phyloP scores from a whole-genome alignment of 257 asterid genomes.

The Nicotiana obtusifolia region DNA sequence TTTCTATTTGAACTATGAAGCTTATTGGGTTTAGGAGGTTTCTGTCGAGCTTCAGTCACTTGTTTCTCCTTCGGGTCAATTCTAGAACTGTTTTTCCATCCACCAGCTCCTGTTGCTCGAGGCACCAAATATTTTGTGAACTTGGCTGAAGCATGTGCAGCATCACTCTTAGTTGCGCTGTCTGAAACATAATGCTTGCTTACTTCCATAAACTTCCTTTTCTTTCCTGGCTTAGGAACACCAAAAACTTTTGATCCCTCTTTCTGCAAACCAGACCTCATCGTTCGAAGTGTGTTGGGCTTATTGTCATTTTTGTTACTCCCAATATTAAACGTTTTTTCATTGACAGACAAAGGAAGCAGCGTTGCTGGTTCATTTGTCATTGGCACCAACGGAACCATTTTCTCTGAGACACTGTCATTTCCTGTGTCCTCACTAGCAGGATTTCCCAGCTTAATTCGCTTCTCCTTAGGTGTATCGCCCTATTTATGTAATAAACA shows the following conservation, averaged over 20 bases:
- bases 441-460: slow-evolving; percentile 53
- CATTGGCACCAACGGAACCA: slow-evolving; percentile 34
- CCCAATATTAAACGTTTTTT: slow-evolving; percentile 57
- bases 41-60: slow-evolving; percentile 40
- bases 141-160: slow-evolving; percentile 50
- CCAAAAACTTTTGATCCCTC: slow-evolving; percentile 84
- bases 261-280: slow-evolving; percentile 72
- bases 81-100: slow-evolving; percentile 46
- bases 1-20: slow-evolving; percentile 59
- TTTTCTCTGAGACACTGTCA: slow-evolving; percentile 34
- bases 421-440: slow-evolving; percentile 45
- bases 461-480: slow-evolving; percentile 74
- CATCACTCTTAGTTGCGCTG: slow-evolving; percentile 32
- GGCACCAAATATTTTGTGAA: slow-evolving; percentile 49
- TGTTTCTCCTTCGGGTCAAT: slow-evolving; percentile 59
- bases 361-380: slow-evolving; percentile 38
- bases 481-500: slow-evolving; percentile 45
- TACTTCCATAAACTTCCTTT: slow-evolving; percentile 91
- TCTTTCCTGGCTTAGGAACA: slow-evolving; percentile 91
- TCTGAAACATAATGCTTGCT: slow-evolving; percentile 86
- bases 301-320: slow-evolving; percentile 45
- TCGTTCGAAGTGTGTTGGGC: slow-evolving; percentile 42
- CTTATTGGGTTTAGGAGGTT: slow-evolving; percentile 49
- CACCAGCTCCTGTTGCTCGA: slow-evolving; percentile 54
- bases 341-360: slow-evolving; percentile 56